Conservation (phyloP, 2,329 filamentous ascomycete genomes). For the Blastomyces gilchristii region DNA sequence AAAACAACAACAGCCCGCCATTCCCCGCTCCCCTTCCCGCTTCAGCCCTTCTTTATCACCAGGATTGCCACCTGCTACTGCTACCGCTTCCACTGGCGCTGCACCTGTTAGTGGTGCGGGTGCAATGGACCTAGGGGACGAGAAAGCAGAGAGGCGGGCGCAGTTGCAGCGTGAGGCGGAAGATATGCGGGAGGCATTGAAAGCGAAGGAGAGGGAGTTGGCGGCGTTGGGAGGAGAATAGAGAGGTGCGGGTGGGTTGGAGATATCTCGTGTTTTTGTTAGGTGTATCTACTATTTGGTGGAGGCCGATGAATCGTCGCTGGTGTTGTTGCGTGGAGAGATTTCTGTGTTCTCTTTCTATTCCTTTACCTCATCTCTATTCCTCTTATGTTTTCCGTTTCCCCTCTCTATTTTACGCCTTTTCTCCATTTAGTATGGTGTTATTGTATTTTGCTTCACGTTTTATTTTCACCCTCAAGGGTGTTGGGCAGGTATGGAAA, state of each 20-base stretch:
- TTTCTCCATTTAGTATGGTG: not conserved
- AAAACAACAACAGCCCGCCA: conserved; percentile 8
- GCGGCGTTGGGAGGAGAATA: conserved; percentile 38
- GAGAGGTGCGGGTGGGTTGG: not conserved
- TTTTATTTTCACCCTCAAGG: not conserved
- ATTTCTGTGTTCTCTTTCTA: not conserved
- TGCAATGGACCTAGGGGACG: conserved; percentile 37
- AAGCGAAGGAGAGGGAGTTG: conserved; percentile 64
- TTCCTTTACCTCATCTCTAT: not conserved
- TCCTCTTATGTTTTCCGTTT: not conserved
- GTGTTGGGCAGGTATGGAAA: not conserved
- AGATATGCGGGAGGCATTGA: conserved; percentile 60
- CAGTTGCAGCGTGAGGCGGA: conserved; percentile 64
- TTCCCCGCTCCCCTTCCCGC: conserved; percentile 11
- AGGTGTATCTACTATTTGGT: not conserved
- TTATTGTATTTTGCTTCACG: not conserved
- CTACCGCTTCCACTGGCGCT: conserved; percentile 20
- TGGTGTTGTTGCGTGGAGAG: conserved; percentile 7
- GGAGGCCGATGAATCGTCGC: not conserved
- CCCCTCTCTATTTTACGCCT: not conserved
- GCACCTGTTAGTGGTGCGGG: too few relatives aligned
- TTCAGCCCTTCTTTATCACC: conserved; percentile 15
- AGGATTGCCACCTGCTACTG: conserved; percentile 18
- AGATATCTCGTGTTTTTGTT: not conserved
- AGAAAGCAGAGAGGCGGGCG: conserved; percentile 53